phyloP scores from a whole-genome alignment of 2,329 filamentous ascomycete species.

The Cyanodermella asteris region DNA sequence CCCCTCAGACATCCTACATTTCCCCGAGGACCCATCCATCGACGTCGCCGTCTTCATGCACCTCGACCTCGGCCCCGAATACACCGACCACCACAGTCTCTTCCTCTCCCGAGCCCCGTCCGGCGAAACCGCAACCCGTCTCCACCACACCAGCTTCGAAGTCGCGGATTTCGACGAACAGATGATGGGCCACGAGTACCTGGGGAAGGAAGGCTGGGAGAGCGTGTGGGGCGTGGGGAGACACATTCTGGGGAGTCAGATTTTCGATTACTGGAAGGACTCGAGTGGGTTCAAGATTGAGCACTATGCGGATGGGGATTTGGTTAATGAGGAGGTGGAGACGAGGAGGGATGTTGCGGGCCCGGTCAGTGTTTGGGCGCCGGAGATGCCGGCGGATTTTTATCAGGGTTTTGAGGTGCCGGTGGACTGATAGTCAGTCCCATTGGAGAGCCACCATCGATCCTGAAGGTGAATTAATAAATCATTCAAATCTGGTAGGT shows the following conservation, averaged over 20 bases:
- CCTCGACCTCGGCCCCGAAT: slow-evolving; percentile 27
- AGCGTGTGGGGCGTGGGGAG: slow-evolving; percentile 50
- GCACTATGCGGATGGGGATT: slow-evolving; percentile 49
- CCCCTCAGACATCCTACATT: slow-evolving; percentile 14
- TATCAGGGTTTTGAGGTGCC: no score
- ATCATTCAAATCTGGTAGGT: no score
- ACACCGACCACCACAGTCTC: slow-evolving; percentile 33
- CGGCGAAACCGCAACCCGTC: slow-evolving; percentile 25
- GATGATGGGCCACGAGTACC: slow-evolving; percentile 47
- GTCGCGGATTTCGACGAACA: slow-evolving; percentile 52
- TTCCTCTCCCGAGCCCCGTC: slow-evolving; percentile 19
- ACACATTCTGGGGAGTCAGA: slow-evolving; percentile 47
- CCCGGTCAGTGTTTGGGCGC: no score
- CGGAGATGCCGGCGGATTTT: no score
- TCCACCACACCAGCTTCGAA: slow-evolving; percentile 49
- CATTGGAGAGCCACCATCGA: no score
- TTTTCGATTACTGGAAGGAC: slow-evolving; percentile 56
- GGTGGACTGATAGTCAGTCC: no score
- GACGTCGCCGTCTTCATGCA: slow-evolving; percentile 30
- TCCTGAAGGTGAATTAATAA: no score
- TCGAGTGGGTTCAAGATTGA: slow-evolving; percentile 41
- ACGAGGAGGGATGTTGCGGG: slow-evolving; percentile 20
- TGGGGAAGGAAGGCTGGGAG: slow-evolving; percentile 38
- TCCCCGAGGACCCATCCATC: slow-evolving; percentile 12
- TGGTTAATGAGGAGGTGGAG: slow-evolving; percentile 35